phyloP scores from a whole-genome alignment of 371 early-diverging fungal genomes.

The Fennellomyces sp. region DNA sequence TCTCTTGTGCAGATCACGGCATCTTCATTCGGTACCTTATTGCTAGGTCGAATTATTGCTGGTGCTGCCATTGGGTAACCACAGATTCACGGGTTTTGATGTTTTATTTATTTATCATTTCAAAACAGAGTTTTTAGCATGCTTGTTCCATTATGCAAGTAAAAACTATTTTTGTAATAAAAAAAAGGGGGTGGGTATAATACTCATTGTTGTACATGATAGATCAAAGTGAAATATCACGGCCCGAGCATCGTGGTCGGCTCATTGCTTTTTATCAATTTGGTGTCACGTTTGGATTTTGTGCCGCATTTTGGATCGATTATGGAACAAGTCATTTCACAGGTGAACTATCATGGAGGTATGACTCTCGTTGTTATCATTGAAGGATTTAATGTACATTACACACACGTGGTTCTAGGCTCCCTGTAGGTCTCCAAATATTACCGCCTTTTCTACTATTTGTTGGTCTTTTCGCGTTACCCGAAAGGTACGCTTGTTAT shows the following conservation, averaged over 20 bases:
- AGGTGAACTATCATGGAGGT: slow-evolving; percentile 50
- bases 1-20: slow-evolving; percentile 68
- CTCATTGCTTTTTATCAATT: slow-evolving; percentile 90
- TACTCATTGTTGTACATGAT: not conserved
- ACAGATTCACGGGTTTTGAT: not conserved
- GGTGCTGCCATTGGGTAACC: slow-evolving; percentile 68
- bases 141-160: slow-evolving; percentile 46
- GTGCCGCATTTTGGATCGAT: slow-evolving; percentile 44
- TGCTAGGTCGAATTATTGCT: slow-evolving; percentile 72
- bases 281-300: slow-evolving; percentile 76
- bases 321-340: slow-evolving; percentile 29
- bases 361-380: too few relatives aligned
- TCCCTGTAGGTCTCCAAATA: slow-evolving; percentile 79
- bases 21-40: slow-evolving; percentile 51
- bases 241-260: slow-evolving; percentile 83
- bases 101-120: not conserved
- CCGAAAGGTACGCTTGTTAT: slow-evolving; percentile 40
- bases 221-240: slow-evolving; percentile 89
- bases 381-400: not conserved
- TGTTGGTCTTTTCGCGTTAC: slow-evolving; percentile 67
- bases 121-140: slow-evolving; percentile 34
- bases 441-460: slow-evolving; percentile 73
- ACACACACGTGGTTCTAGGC: slow-evolving; percentile 5
- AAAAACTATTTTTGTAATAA: not conserved
- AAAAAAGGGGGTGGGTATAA: not conserved